Base-by-base conservation (phyloP, 352 stramenopile genomes). In the Peronospora destructor region DNA sequence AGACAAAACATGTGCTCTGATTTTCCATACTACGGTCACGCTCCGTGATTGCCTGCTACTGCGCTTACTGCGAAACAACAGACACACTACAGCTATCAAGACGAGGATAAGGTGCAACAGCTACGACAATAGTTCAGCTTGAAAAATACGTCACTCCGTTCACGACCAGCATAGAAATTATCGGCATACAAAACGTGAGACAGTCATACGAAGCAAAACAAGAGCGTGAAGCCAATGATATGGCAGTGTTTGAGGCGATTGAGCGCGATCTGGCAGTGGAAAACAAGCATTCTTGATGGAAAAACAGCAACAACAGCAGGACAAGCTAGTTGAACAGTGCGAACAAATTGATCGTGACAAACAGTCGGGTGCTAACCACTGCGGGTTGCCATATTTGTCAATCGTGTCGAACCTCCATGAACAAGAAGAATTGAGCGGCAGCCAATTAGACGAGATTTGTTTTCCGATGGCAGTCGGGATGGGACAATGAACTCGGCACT, bases 171-270 rank as follows among this genome's bases (percentile, higher is more conserved):
- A n/a, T n/a, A n/a, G n/a, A n/a, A n/a, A n/a, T n/a, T n/a, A n/a
- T 55, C 57, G 67, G 64, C 6, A 83, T 87, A 68, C 61, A 52
- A 25, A 44, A 50, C 6, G 64, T 87, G 23, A 58, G 71, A 2
- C 62, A 72, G 21, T 84, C 75, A 10, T 88, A 68, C 28, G 77
- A 86, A 45, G 71, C 59, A 5, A 73, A 71, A 16, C 53, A 68
- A 19, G 59, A 82, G 29, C 66, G 64, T 34, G 77, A 91, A 49
- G 80, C 80, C 1, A 62, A 85, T 32, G 80, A 87, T 13, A 66
- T 91, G 32, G 80, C 80, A n/a, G n/a, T n/a, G n/a, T n/a, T n/a
- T n/a, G n/a, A n/a, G n/a, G n/a, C n/a, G n/a, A n/a, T n/a, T n/a
- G n/a, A n/a, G n/a, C n/a, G n/a, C n/a, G n/a, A n/a, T n/a, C n/a